Evolutionary conservation across 1,284 basidiomycete genomes (phyloP).

Genomic region (Gastroboletus turbinatus): DNA sequence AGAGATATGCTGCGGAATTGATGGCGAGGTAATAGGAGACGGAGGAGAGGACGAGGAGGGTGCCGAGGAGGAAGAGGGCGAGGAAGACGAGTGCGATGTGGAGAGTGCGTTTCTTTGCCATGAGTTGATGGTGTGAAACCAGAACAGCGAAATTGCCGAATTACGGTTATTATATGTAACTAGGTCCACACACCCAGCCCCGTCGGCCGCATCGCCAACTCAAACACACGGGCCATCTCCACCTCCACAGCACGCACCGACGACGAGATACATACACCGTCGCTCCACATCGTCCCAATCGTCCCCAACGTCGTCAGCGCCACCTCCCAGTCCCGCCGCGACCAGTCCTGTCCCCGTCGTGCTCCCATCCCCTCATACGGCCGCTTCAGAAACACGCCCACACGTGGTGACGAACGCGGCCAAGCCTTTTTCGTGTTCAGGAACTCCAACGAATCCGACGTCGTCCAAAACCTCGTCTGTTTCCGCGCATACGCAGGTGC

Average conservation of each 20-base stretch:
- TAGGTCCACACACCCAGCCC: slow-evolving; percentile 32
- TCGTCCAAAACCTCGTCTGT: slow-evolving; percentile 50
- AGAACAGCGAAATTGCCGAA: not conserved
- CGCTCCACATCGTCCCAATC: slow-evolving; percentile 53
- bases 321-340: slow-evolving; percentile 60
- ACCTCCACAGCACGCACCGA: slow-evolving; percentile 48
- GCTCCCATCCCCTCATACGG: slow-evolving; percentile 48
- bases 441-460: slow-evolving; percentile 56
- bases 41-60: slow-evolving; percentile 88
- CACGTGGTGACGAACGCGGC: slow-evolving; percentile 41
- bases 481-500: slow-evolving; percentile 51
- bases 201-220: slow-evolving; percentile 49
- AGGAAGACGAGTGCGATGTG: slow-evolving; percentile 77
- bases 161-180: not conserved
- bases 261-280: slow-evolving; percentile 49
- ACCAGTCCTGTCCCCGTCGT: slow-evolving; percentile 69
- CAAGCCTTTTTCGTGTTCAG: slow-evolving; percentile 41
- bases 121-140: slow-evolving; percentile 28
- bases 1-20: slow-evolving; percentile 73
- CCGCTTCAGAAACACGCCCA: slow-evolving; percentile 51
- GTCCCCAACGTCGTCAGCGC: slow-evolving; percentile 46
- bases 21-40: slow-evolving; percentile 91
- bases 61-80: slow-evolving; percentile 85
- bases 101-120: slow-evolving; percentile 63
- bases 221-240: slow-evolving; percentile 52